Percentiles rank a stretch among this genome's conserved stretches.
Evolutionary conservation across 345 rosid species (phyloP).

Genomic region (Eucalyptus polyanthemos): DNA sequence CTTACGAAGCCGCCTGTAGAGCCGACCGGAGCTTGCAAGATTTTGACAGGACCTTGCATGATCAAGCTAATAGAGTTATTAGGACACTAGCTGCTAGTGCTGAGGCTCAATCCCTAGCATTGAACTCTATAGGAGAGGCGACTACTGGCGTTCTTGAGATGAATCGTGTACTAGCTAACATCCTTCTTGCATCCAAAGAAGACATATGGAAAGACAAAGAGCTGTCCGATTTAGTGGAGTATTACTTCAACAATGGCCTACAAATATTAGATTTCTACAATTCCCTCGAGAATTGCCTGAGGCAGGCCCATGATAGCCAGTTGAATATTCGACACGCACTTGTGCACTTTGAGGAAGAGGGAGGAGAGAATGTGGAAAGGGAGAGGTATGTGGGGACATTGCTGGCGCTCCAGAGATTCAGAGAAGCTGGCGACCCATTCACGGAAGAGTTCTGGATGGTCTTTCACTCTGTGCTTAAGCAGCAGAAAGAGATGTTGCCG

Average conservation of each 20-base stretch:
- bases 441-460: slow-evolving; percentile 36
- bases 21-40: slow-evolving; percentile 47
- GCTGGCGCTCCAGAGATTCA: slow-evolving; percentile 52
- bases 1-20: slow-evolving; percentile 59
- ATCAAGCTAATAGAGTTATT: slow-evolving; percentile 51
- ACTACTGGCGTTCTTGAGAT: slow-evolving; percentile 51
- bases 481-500: slow-evolving; percentile 33
- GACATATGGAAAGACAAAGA: slow-evolving; percentile 52
- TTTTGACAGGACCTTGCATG: slow-evolving; percentile 35
- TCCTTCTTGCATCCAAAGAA: slow-evolving; percentile 27
- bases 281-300: slow-evolving; percentile 55
- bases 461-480: slow-evolving; percentile 29
- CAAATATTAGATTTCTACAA: slow-evolving; percentile 26
- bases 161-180: slow-evolving; percentile 57
- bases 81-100: slow-evolving; percentile 32
- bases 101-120: slow-evolving; percentile 37
- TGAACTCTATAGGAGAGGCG: slow-evolving; percentile 11
- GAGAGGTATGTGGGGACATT: slow-evolving; percentile 41
- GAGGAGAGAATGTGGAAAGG: slow-evolving; percentile 2
- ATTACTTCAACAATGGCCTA: slow-evolving; percentile 46
- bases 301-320: slow-evolving; percentile 59
- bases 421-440: slow-evolving; percentile 58
- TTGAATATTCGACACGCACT: slow-evolving; percentile 50
- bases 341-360: slow-evolving; percentile 46
- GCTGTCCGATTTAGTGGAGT: slow-evolving; percentile 42